A percentile compares a stretch with the other conserved stretches of the same genome.
These are phyloP conservation scores for Aegilops longissima DNA, from an alignment of 176 grass and related monocot genomes.

Conservation along the genomic window DNA sequence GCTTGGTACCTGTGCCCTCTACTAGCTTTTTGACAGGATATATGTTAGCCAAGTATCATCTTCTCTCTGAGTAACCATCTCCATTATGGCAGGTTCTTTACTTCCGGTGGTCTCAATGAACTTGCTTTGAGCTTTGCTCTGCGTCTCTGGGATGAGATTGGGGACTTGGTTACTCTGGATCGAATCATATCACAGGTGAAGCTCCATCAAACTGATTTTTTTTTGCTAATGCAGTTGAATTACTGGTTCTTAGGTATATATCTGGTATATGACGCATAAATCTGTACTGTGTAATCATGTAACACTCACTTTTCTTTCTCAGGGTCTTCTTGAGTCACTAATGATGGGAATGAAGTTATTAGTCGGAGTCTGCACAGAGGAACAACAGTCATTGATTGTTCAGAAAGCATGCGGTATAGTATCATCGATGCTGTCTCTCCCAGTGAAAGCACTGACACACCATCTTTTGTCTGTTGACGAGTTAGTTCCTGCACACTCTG, in stretches of 20 bases:
- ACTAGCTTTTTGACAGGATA: conserved; percentile 21
- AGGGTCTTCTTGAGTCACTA: conserved; percentile 71
- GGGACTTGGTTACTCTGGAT: conserved; percentile 38
- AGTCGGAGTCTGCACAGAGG: conserved; percentile 59
- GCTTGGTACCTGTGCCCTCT: neutral
- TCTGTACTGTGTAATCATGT: conserved; percentile 16
- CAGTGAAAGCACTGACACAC: conserved; percentile 38
- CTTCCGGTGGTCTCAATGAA: conserved; percentile 50
- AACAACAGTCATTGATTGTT: conserved; percentile 76
- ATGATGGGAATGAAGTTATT: conserved; percentile 84
- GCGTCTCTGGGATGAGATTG: conserved; percentile 65
- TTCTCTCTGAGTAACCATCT: conserved; percentile 24
- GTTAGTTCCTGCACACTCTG: conserved; percentile 40
- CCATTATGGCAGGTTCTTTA: conserved; percentile 52
- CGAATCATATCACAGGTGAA: conserved; percentile 54
- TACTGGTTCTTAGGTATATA: neutral
- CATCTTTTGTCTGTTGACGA: conserved; percentile 38
- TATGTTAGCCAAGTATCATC: conserved; percentile 4
- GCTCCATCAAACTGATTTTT: conserved; percentile 4
- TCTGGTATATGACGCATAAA: conserved; percentile 12
- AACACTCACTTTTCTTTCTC: conserved; percentile 28
- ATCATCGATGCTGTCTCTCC: conserved; percentile 39
- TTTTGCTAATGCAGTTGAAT: conserved; percentile 8
- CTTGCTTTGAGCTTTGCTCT: conserved; percentile 60
- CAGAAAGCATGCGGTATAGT: conserved; percentile 67